These are phyloP conservation scores for Colletotrichum sp. DNA, from an alignment of 2,329 filamentous ascomycete genomes.

Conservation along the genomic window DNA sequence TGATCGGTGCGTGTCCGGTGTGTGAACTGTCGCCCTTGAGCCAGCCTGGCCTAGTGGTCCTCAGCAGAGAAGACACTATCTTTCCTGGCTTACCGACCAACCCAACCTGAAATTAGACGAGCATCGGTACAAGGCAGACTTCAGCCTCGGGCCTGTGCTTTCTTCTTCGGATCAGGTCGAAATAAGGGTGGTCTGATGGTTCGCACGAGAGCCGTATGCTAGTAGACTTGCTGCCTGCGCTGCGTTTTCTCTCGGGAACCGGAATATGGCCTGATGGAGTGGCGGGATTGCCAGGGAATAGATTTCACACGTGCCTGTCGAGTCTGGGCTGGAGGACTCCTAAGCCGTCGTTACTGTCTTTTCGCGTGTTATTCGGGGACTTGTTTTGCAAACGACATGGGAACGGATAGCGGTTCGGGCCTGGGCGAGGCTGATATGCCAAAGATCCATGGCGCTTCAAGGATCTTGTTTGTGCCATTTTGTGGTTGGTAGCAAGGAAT, in stretches of 20 bases:
- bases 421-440: neutral
- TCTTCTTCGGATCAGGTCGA: neutral
- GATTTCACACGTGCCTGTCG: neutral
- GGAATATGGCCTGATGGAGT: neutral
- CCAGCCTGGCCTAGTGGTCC: neutral
- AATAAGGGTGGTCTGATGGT: neutral
- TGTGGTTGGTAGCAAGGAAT: neutral
- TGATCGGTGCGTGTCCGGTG: neutral
- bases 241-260: neutral
- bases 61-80: neutral
- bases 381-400: neutral
- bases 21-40: neutral
- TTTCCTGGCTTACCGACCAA: neutral
- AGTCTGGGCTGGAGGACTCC: neutral
- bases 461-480: neutral
- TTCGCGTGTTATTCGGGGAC: neutral
- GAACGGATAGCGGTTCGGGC: neutral
- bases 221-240: neutral
- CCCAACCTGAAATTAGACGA: neutral
- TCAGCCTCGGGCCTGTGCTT: conserved; percentile 4
- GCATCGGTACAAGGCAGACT: neutral
- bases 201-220: neutral
- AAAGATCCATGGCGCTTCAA: neutral
- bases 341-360: neutral
- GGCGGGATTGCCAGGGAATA: neutral